Percentiles rank a stretch among this genome's conserved stretches.
These are phyloP conservation scores for Abeoforma whisleri DNA, from an alignment of 78 protist species.

Conservation along the genomic window DNA sequence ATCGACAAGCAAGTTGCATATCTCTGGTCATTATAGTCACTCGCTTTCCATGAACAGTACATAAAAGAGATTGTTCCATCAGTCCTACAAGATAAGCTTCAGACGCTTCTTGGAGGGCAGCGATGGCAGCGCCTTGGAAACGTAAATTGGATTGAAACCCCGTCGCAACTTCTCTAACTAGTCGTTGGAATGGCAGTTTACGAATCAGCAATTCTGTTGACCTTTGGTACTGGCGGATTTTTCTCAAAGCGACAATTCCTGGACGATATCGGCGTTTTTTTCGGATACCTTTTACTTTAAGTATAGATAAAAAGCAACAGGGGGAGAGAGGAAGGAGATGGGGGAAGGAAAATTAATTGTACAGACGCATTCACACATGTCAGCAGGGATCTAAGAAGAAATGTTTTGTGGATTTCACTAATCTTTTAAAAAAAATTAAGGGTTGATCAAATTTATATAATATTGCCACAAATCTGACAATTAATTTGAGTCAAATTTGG, in stretches of 20 bases:
- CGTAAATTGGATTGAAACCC: slow-evolving; percentile 51
- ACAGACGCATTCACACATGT: too few relatives aligned
- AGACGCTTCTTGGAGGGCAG: slow-evolving; percentile 64
- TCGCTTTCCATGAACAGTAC: slow-evolving; percentile 70
- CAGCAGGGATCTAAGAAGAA: too few relatives aligned
- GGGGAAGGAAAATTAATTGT: too few relatives aligned
- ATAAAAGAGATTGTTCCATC: slow-evolving; percentile 66
- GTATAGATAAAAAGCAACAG: too few relatives aligned
- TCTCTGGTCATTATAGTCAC: slow-evolving; percentile 87
- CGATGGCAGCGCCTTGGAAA: slow-evolving; percentile 52
- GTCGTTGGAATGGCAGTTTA: slow-evolving; percentile 80
- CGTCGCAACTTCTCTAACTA: slow-evolving; percentile 66
- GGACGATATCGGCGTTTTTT: slow-evolving; percentile 85
- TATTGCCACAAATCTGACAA: too few relatives aligned
- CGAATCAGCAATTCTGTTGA: slow-evolving; percentile 78
- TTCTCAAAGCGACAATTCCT: slow-evolving; percentile 78
- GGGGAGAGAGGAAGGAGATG: too few relatives aligned
- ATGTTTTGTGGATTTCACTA: too few relatives aligned
- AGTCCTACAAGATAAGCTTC: slow-evolving; percentile 69
- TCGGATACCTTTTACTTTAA: too few relatives aligned
- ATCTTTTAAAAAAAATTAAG: too few relatives aligned
- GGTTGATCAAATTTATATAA: too few relatives aligned
- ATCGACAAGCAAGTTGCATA: slow-evolving; percentile 82
- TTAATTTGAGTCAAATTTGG: too few relatives aligned
- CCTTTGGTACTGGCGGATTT: slow-evolving; percentile 73